Percentiles rank a stretch among this genome's conserved stretches.
These are phyloP conservation scores for Hygrophila difformis DNA, from an alignment of 257 asterid genomes.

Conservation along the genomic window DNA sequence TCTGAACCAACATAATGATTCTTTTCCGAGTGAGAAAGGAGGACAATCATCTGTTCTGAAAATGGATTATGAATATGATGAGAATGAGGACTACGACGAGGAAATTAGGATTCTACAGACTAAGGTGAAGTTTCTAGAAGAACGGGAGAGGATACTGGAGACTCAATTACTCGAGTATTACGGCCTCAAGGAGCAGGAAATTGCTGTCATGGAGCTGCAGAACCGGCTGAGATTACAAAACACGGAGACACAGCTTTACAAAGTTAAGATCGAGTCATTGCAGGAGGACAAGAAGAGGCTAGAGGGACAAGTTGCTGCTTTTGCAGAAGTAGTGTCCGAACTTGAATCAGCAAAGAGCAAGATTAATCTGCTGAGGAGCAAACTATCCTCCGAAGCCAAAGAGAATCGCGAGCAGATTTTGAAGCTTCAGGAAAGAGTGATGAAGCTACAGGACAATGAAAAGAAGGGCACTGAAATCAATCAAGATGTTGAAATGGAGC, in stretches of 20 bases:
- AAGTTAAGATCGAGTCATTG: conserved; percentile 62
- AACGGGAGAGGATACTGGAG: conserved; percentile 29
- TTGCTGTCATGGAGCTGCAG: conserved; percentile 65
- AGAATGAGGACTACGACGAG: conserved; percentile 23
- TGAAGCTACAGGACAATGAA: conserved; percentile 50
- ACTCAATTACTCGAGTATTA: conserved; percentile 69
- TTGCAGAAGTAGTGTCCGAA: conserved; percentile 49
- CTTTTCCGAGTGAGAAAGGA: conserved; percentile 17
- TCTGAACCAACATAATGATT: conserved; percentile 27
- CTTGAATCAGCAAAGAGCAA: conserved; percentile 71
- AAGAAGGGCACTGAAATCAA: conserved; percentile 19
- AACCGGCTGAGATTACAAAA: conserved; percentile 52
- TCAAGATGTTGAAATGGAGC: conserved; percentile 22
- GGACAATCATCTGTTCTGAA: conserved; percentile 11
- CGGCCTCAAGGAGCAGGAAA: conserved; percentile 88
- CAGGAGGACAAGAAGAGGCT: conserved; percentile 53
- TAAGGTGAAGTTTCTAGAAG: conserved; percentile 20
- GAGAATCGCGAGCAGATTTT: conserved; percentile 57
- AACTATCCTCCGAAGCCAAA: conserved; percentile 57
- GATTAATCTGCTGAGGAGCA: conserved; percentile 53
- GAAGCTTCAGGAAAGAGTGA: conserved; percentile 62
- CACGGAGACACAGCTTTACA: conserved; percentile 61
- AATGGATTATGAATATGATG: conserved; percentile 17
- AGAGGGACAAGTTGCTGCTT: conserved; percentile 53
- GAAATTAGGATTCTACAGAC: conserved; percentile 49